Evolutionary conservation across 2,329 filamentous ascomycete genomes (phyloP), one percentile per base, ranked within the genome.

Genomic region (Cytospora piceicola): DNA sequence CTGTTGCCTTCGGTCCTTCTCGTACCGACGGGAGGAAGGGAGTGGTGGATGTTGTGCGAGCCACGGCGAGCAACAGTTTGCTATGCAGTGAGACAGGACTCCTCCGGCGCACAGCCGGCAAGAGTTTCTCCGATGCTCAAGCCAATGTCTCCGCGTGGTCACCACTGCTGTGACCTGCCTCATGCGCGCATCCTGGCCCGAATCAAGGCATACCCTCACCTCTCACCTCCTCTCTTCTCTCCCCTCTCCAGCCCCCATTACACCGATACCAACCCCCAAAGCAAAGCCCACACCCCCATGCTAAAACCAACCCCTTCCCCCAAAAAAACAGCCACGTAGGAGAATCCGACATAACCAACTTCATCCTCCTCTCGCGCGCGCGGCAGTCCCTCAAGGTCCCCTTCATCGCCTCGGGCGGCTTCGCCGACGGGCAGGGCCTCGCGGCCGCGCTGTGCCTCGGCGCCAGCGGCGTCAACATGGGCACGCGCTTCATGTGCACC

Each of bases 381-480:
- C 85, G 95, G 17, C 95, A 98, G 80, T 85, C 88, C 1, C 86
- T 99, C 46, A 85, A 85, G 42, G 87, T 96, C 12, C 95, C 95
- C 0, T 99, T 98, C 77, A 97, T 99, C 75, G 95, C 95, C 0
- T 96, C 91, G 1, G 95, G 95, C 64, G 95, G 95, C 2, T 98
- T 99, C 75, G 94, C 93, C 15, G 95, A 99, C 76, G 95, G 95
- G 0, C 88, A 96, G 73, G 95, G 95, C 4, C 85, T 99, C 24
- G 95, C 95, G 0, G 95, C 94, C 2, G 95, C 95, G 9, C 82
- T 99, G 71, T 90, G 90, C 51, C 85, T 99, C 15, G 95, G 95
- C 42, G 95, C 95, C 0, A 92, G 92, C 76, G 95, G 95, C 69
- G 89, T 98, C 80, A 99, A 99, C 80, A 99, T 99, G 95, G 95